Evolutionary conservation across 1,284 basidiomycete species (phyloP).

Genomic region (Microbotryum silenes-acaulis): DNA sequence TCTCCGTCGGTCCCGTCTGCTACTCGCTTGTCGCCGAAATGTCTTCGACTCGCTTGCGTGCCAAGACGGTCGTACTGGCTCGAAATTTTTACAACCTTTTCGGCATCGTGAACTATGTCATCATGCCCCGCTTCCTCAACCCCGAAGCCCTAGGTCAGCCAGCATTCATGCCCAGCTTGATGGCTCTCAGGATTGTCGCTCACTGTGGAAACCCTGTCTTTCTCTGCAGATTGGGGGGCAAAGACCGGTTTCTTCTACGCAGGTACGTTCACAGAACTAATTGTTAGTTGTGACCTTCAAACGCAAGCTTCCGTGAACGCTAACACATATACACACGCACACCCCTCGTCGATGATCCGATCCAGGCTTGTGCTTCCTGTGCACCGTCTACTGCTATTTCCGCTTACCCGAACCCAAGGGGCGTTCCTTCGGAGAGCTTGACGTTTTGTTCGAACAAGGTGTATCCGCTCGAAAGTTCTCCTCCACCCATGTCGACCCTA

Average conservation of each 20-base stretch:
- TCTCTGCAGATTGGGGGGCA: no score
- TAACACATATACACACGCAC: no score
- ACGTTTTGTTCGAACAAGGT: constrained; percentile 30
- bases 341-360: not conserved
- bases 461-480: constrained; percentile 35
- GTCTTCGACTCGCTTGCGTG: constrained; percentile 39
- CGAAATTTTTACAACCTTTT: no score
- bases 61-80: no score
- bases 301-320: no score
- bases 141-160: no score
- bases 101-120: no score
- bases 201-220: no score
- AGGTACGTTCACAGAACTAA: constrained; percentile 15
- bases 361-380: constrained; percentile 13
- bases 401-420: constrained; percentile 43
- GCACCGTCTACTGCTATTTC: constrained; percentile 40
- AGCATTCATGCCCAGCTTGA: constrained; percentile 35
- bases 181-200: no score
- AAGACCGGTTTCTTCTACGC: constrained; percentile 42
- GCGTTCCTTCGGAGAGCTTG: constrained; percentile 31
- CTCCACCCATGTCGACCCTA: constrained; percentile 24
- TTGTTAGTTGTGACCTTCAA: no score
- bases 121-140: no score
- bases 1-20: constrained; percentile 42
- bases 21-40: constrained; percentile 47